These are phyloP conservation scores for Cladosporium sp. DNA, from an alignment of 2,329 filamentous ascomycete species.

Conservation along the genomic window DNA sequence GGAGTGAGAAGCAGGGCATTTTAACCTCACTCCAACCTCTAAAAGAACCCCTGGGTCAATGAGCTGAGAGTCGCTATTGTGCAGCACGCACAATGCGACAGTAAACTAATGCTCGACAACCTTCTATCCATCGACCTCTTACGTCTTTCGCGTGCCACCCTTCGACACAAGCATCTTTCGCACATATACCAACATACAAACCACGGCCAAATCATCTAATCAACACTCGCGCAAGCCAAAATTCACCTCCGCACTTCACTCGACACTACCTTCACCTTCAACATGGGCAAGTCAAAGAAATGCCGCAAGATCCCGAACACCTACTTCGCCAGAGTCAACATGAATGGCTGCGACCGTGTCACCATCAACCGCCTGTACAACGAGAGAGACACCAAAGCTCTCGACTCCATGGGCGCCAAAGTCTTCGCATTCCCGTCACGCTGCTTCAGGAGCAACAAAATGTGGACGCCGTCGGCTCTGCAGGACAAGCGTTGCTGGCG, in stretches of 20 bases:
- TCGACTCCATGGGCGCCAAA: neutral
- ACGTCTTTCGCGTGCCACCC: neutral
- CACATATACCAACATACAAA: neutral
- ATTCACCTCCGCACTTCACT: neutral
- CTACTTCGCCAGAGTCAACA: neutral
- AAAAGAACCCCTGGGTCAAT: neutral
- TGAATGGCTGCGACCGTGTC: neutral
- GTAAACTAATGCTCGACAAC: neutral
- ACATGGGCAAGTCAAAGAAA: neutral
- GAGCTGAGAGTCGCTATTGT: neutral
- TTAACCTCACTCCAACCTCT: neutral
- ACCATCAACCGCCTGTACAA: neutral
- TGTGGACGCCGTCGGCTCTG: neutral
- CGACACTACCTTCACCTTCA: neutral
- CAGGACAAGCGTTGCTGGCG: constrained; percentile 3
- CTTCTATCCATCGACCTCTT: neutral
- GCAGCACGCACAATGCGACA: neutral
- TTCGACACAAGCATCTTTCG: neutral
- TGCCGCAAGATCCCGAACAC: neutral
- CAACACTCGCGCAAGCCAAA: neutral
- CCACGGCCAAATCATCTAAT: neutral
- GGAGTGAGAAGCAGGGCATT: neutral
- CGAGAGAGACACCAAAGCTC: neutral
- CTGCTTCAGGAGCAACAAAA: neutral
- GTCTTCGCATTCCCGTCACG: neutral